These are phyloP conservation scores for Tetracladium setigerum DNA, from an alignment of 495 filamentous ascomycete species.

Conservation along the genomic window DNA sequence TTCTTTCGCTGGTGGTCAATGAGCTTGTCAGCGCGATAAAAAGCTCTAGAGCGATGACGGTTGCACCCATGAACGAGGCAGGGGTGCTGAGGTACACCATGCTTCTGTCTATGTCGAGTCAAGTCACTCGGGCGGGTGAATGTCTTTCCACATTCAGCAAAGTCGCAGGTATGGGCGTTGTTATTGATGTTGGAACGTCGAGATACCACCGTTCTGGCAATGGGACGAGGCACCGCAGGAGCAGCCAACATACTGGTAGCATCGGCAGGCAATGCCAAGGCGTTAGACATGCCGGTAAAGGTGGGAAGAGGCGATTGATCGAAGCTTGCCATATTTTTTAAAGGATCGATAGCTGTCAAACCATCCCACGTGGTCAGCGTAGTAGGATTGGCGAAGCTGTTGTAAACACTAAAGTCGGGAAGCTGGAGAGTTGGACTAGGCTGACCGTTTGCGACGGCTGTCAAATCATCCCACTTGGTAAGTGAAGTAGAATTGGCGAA, in stretches of 20 bases:
- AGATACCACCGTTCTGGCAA: conserved; percentile 7
- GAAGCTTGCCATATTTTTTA: conserved; percentile 7
- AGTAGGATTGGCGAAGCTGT: conserved; percentile 4
- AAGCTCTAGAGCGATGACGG: conserved; percentile 8
- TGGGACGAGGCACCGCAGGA: conserved; percentile 10
- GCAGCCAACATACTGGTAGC: conserved; percentile 9
- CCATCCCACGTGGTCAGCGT: conserved; percentile 5
- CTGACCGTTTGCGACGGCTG: conserved; percentile 4
- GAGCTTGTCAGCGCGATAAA: conserved; percentile 11
- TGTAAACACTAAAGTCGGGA: background rate
- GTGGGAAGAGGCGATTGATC: conserved; percentile 8
- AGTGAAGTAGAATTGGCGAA: conserved; percentile 1
- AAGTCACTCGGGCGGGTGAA: conserved; percentile 7
- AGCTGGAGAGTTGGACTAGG: conserved; percentile 3
- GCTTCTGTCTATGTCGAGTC: conserved; percentile 3
- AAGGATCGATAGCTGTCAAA: conserved; percentile 8
- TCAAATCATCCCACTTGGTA: conserved; percentile 8
- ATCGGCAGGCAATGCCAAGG: conserved; percentile 4
- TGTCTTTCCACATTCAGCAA: conserved; percentile 5
- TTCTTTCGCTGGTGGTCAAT: conserved; percentile 13
- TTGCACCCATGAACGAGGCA: conserved; percentile 11
- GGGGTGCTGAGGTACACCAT: conserved; percentile 8
- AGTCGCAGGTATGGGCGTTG: conserved; percentile 8
- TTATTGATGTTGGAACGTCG: conserved; percentile 11
- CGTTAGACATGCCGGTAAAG: conserved; percentile 6